phyloP scores from a whole-genome alignment of 148 eudicot genomes.

The Vaccinium macrocarpon region DNA sequence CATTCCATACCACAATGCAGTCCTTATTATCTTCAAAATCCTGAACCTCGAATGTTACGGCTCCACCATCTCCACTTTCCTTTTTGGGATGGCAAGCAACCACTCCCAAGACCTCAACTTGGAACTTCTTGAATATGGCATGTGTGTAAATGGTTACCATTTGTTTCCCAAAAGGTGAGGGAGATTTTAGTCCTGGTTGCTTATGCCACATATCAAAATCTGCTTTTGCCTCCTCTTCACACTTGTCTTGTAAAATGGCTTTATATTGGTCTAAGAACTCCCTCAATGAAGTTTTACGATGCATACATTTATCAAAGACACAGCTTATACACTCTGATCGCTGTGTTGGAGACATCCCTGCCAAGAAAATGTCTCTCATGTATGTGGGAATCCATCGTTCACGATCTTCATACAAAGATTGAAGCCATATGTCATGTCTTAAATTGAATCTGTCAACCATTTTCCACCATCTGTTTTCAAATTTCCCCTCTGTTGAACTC shows the following conservation, averaged over 20 bases:
- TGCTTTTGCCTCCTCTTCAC: not conserved
- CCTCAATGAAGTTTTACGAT: not conserved
- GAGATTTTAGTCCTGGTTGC: not conserved
- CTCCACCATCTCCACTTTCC: conserved; percentile 1
- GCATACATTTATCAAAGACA: not conserved
- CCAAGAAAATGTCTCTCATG: conserved; percentile 1
- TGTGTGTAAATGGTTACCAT: not conserved
- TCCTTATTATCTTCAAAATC: not conserved
- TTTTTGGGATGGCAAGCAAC: conserved; percentile 4
- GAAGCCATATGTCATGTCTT: not conserved
- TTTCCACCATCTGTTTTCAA: conserved; percentile 6
- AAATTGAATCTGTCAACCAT: not conserved
- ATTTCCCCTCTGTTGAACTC: not conserved
- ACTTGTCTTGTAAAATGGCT: conserved; percentile 3
- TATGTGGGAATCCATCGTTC: conserved; percentile 1
- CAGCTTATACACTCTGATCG: not conserved
- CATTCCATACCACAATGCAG: not conserved
- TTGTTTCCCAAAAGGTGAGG: conserved; percentile 1
- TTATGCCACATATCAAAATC: conserved; percentile 1
- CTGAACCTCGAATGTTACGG: not conserved
- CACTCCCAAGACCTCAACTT: conserved; percentile 7
- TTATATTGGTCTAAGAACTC: not conserved
- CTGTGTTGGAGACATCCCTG: conserved; percentile 3
- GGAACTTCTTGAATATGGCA: conserved; percentile 3
- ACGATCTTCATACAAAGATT: not conserved